These are phyloP conservation scores for Sclerotinia minor DNA, from an alignment of 2,329 filamentous ascomycete genomes.

Conservation along the genomic window DNA sequence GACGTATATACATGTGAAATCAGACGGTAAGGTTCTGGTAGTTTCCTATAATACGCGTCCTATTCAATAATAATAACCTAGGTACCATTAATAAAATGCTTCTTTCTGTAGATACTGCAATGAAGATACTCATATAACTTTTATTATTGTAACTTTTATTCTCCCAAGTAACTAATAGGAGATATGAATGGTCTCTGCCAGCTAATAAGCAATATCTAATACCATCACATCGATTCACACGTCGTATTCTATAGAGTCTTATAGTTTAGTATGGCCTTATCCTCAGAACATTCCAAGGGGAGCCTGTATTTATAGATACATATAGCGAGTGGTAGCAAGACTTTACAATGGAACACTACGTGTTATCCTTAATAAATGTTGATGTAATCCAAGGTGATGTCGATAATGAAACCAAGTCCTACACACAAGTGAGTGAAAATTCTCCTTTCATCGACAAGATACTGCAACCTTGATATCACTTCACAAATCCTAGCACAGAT, in stretches of 20 bases:
- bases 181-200: background rate
- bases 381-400: background rate
- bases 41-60: background rate
- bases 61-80: background rate
- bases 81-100: background rate
- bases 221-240: background rate
- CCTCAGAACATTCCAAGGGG: background rate
- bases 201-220: background rate
- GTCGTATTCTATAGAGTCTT: too few species aligned
- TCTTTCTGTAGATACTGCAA: background rate
- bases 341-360: background rate
- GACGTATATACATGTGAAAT: background rate
- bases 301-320: background rate
- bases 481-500: background rate
- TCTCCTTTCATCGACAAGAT: background rate
- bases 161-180: background rate
- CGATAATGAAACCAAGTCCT: background rate
- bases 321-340: background rate
- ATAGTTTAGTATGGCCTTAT: too few species aligned
- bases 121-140: background rate
- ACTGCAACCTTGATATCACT: background rate
- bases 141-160: too few species aligned
- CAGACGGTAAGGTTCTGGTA: background rate
- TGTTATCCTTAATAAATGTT: background rate
- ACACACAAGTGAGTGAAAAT: background rate